These are phyloP conservation scores for Leccinum olivaceoglutinosum DNA, from an alignment of 1,284 basidiomycete genomes.

Conservation along the genomic window DNA sequence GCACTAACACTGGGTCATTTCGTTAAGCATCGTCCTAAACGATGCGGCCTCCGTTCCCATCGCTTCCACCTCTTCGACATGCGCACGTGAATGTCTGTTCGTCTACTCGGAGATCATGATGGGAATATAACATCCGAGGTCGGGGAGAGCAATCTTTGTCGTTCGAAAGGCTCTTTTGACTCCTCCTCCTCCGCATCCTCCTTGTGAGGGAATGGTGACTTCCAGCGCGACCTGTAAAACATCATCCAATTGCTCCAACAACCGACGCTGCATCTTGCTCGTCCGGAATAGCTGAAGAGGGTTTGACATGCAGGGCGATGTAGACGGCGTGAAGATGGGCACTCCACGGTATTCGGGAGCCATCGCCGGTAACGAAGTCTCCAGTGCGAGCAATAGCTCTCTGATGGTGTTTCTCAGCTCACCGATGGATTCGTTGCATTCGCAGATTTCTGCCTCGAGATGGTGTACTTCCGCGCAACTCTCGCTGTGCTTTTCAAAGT, in stretches of 20 bases:
- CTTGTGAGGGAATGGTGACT: conserved; percentile 81
- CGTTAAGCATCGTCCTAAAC: too few relatives aligned
- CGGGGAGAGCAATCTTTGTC: conserved; percentile 85
- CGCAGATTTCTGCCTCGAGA: conserved; percentile 90
- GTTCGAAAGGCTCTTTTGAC: conserved; percentile 85
- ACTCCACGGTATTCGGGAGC: conserved; percentile 86
- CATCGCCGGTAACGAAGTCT: conserved; percentile 54
- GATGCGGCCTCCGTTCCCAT: too few relatives aligned
- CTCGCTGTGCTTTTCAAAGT: conserved; percentile 99
- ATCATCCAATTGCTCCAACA: conserved; percentile 83
- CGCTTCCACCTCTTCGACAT: too few relatives aligned
- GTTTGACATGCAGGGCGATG: conserved; percentile 61
- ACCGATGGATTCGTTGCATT: conserved; percentile 88
- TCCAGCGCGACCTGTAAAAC: conserved; percentile 77
- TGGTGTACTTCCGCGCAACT: conserved; percentile 97
- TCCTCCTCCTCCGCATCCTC: conserved; percentile 96
- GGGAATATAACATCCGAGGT: conserved; percentile 50
- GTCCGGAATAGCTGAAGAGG: conserved; percentile 69
- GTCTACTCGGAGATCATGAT: too few relatives aligned
- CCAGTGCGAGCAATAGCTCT: conserved; percentile 63
- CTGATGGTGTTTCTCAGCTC: conserved; percentile 84
- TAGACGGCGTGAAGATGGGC: conserved; percentile 68
- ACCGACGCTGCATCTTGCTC: conserved; percentile 70
- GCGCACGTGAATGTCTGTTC: too few relatives aligned
- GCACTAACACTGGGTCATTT: too few relatives aligned